These are phyloP conservation scores for Fragaria ananassa DNA, from an alignment of 306 rosid genomes.

Conservation along the genomic window DNA sequence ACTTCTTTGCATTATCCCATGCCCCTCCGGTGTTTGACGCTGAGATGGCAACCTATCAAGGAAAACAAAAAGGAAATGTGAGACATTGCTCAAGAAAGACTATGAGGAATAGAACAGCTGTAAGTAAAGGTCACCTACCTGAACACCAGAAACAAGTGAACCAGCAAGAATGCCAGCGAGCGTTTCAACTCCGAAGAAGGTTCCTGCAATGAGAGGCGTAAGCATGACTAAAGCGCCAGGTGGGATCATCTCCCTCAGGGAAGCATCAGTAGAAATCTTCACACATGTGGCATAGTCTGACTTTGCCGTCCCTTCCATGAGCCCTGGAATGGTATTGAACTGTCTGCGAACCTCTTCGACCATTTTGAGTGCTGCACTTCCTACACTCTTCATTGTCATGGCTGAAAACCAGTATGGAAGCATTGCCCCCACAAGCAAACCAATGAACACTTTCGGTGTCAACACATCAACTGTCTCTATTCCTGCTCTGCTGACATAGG, in stretches of 20 bases:
- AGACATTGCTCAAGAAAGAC: not conserved
- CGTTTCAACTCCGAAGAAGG: constrained; percentile 66
- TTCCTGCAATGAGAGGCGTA: constrained; percentile 66
- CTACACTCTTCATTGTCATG: constrained; percentile 75
- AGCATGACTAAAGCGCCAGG: constrained; percentile 68
- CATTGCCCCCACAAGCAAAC: constrained; percentile 70
- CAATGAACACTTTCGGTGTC: constrained; percentile 65
- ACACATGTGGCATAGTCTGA: constrained; percentile 72
- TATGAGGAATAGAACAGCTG: not conserved
- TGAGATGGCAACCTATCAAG: constrained; percentile 54
- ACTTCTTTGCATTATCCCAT: constrained; percentile 67
- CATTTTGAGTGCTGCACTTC: constrained; percentile 76
- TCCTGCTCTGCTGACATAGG: constrained; percentile 66
- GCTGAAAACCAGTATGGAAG: constrained; percentile 78
- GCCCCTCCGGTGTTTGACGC: constrained; percentile 74
- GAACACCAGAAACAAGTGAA: constrained; percentile 74
- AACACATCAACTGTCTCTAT: constrained; percentile 47
- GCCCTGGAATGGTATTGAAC: constrained; percentile 53
- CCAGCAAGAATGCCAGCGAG: constrained; percentile 73
- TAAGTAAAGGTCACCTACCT: constrained; percentile 32
- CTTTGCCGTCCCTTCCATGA: constrained; percentile 57
- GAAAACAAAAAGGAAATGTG: not conserved
- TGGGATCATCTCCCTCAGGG: constrained; percentile 69
- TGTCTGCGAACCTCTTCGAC: constrained; percentile 69
- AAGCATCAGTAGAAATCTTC: constrained; percentile 67